phyloP scores from a whole-genome alignment of 2,329 filamentous ascomycete genomes.

The Paraconiothyrium brasiliense region DNA sequence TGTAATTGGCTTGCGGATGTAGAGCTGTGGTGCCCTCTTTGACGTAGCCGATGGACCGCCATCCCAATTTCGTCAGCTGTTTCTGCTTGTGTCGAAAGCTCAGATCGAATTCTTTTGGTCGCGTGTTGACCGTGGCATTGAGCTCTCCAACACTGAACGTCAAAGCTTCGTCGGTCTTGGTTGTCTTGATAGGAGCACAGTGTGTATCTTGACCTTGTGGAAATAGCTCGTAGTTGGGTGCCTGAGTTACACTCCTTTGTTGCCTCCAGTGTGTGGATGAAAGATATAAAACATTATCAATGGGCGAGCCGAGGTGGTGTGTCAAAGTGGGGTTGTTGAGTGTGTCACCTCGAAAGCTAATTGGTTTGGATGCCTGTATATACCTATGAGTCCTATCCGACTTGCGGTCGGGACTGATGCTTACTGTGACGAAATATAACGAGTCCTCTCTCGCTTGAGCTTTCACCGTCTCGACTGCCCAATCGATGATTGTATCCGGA shows the following conservation, averaged over 20 bases:
- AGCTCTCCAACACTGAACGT: constrained; percentile 22
- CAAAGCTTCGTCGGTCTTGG: constrained; percentile 18
- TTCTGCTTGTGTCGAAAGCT: constrained; percentile 20
- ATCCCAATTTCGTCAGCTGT: constrained; percentile 21
- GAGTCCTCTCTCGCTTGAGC: constrained; percentile 19
- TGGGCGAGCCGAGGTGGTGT: constrained; percentile 24
- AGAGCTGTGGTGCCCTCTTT: constrained; percentile 24
- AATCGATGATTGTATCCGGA: constrained; percentile 22
- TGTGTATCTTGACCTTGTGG: constrained; percentile 20
- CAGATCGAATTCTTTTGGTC: constrained; percentile 22
- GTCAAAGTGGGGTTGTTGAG: constrained; percentile 24
- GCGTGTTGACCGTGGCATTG: constrained; percentile 20
- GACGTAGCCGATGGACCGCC: constrained; percentile 24
- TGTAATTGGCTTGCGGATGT: constrained; percentile 26
- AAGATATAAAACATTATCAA: constrained; percentile 23
- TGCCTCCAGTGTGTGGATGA: constrained; percentile 23
- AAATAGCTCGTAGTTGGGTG: constrained; percentile 22
- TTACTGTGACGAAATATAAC: constrained; percentile 24
- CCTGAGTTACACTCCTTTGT: constrained; percentile 22
- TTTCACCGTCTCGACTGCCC: constrained; percentile 25
- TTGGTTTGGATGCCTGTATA: constrained; percentile 23
- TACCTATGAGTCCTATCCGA: neutral
- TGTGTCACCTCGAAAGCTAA: constrained; percentile 23
- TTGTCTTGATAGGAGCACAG: constrained; percentile 13
- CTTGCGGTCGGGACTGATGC: neutral